A percentile compares a stretch with the other conserved stretches of the same genome.
phyloP scores from a whole-genome alignment of 1,139 yeast species.

The Saccharomycopsis phalli region DNA sequence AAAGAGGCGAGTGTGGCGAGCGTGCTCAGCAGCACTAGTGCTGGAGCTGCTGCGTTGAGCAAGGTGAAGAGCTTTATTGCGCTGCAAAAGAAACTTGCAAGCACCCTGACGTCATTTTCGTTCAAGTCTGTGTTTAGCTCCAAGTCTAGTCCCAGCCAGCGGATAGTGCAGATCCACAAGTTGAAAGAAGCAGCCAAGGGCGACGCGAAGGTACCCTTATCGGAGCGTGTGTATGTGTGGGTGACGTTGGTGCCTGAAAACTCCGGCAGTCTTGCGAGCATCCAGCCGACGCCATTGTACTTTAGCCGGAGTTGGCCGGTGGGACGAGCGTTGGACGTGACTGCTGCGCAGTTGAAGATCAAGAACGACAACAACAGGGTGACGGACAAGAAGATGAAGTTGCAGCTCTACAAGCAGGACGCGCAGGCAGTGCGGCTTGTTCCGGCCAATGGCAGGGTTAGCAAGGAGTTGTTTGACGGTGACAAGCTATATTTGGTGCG shows the following conservation, averaged over 20 bases:
- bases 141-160: constrained; percentile 23
- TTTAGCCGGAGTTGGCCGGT: constrained; percentile 61
- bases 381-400: constrained; percentile 33
- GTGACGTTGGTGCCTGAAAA: constrained; percentile 41
- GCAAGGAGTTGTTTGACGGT: constrained; percentile 37
- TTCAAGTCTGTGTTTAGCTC: constrained; percentile 1
- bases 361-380: constrained; percentile 49
- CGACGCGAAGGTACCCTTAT: constrained; percentile 43
- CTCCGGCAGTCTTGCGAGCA: constrained; percentile 26
- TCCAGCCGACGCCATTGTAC: constrained; percentile 34
- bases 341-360: constrained; percentile 47
- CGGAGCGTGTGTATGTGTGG: constrained; percentile 58
- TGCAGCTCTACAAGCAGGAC: constrained; percentile 38
- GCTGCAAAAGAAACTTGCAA: constrained; percentile 19
- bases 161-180: constrained; percentile 32
- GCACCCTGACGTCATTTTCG: constrained; percentile 9
- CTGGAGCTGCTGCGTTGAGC: constrained; percentile 31
- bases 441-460: constrained; percentile 36
- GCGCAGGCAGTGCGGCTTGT: constrained; percentile 28
- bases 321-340: constrained; percentile 68
- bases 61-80: constrained; percentile 40
- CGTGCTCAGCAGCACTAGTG: constrained; percentile 22
- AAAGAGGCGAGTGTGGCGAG: constrained; percentile 29
- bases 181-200: constrained; percentile 58
- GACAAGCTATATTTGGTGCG: constrained; percentile 51